These are phyloP conservation scores for Ceratobasidium sp. DNA, from an alignment of 1,284 basidiomycete genomes.

Conservation along the genomic window DNA sequence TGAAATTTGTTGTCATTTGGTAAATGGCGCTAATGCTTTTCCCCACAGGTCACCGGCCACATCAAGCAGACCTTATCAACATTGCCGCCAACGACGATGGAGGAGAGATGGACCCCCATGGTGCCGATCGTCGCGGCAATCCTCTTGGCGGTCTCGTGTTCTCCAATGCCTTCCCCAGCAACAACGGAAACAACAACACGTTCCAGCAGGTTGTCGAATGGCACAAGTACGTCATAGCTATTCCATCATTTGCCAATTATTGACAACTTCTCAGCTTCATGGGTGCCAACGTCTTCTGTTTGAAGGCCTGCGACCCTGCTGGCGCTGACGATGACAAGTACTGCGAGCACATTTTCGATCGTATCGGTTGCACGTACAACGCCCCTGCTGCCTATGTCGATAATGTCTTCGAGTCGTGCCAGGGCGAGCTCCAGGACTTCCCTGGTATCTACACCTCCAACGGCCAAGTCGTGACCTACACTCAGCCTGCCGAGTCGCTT, in stretches of 20 bases:
- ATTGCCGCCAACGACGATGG: constrained; percentile 48
- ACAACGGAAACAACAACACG: constrained; percentile 50
- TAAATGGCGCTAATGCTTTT: no score
- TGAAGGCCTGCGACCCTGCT: constrained; percentile 68
- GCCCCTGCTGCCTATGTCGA: constrained; percentile 47
- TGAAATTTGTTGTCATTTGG: no score
- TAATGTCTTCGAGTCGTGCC: constrained; percentile 45
- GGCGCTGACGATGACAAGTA: constrained; percentile 57
- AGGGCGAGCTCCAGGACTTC: constrained; percentile 46
- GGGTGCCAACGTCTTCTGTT: constrained; percentile 60
- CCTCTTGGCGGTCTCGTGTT: constrained; percentile 61
- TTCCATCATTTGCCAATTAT: constrained; percentile 43
- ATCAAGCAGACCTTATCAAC: constrained; percentile 49
- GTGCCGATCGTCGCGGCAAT: constrained; percentile 53
- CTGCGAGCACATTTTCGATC: constrained; percentile 70
- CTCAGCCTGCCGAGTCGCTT: constrained; percentile 65
- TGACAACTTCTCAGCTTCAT: constrained; percentile 61
- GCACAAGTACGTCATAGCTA: constrained; percentile 55
- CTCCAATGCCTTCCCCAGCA: constrained; percentile 59
- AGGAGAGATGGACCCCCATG: constrained; percentile 46
- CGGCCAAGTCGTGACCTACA: constrained; percentile 54
- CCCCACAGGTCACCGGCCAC: constrained; percentile 46
- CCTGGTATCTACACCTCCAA: constrained; percentile 46
- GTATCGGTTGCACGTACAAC: constrained; percentile 67
- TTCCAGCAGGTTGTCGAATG: constrained; percentile 62